These are phyloP conservation scores for Chrysanthemum lavandulifolium DNA, from an alignment of 129 eudicot genomes.

Conservation along the genomic window DNA sequence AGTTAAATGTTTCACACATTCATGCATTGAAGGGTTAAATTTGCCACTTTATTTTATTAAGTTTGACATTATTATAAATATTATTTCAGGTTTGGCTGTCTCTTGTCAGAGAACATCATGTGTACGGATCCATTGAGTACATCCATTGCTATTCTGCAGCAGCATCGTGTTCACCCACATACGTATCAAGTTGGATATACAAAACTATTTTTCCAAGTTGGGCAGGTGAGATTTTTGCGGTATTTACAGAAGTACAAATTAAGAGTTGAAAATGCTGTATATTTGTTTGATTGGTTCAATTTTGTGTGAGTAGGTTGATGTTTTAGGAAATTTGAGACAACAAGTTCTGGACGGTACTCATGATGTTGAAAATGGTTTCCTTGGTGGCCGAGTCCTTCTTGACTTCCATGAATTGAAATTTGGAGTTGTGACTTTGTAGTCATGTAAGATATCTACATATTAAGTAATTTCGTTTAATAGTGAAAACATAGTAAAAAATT, in stretches of 20 bases:
- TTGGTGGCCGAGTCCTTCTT: conserved; percentile 60
- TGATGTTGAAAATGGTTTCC: conserved; percentile 44
- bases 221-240: conserved; percentile 50
- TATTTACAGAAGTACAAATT: background rate
- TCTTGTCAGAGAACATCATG: conserved; percentile 50
- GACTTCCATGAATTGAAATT: conserved; percentile 60
- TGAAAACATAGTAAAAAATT: background rate
- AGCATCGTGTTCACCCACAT: conserved; percentile 64
- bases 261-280: background rate
- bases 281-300: conserved; percentile 10
- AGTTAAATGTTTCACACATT: too few species aligned
- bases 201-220: conserved; percentile 68
- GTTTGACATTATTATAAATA: background rate
- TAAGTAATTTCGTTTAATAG: background rate
- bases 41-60: background rate
- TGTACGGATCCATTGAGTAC: conserved; percentile 76
- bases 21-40: background rate
- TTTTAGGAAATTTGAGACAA: conserved; percentile 61
- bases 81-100: conserved; percentile 70
- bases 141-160: conserved; percentile 73
- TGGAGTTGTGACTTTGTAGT: conserved; percentile 60
- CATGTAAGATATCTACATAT: conserved; percentile 51
- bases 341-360: conserved; percentile 66
- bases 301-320: conserved; percentile 52
- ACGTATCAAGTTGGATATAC: conserved; percentile 91